phyloP scores from a whole-genome alignment of 2,329 filamentous ascomycete genomes.

The Raffaelea arxii region DNA sequence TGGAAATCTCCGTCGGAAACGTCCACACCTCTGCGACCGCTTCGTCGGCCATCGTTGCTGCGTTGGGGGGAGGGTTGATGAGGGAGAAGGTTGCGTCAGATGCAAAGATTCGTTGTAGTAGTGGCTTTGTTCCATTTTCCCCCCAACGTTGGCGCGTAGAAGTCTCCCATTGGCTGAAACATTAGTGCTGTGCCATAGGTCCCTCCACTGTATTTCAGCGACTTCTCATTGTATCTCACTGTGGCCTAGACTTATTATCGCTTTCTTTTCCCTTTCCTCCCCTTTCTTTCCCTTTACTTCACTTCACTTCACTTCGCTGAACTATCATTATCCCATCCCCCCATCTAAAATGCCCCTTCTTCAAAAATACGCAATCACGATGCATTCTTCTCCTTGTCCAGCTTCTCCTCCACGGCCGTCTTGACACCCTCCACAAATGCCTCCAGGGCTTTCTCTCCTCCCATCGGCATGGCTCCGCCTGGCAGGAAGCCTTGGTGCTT shows the following conservation, averaged over 20 bases:
- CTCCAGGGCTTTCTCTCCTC: constrained; percentile 80
- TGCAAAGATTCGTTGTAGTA: too few relatives aligned
- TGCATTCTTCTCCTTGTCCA: constrained; percentile 10
- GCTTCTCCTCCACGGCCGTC: constrained; percentile 58
- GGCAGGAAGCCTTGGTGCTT: constrained; percentile 75
- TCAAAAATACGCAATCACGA: too few relatives aligned
- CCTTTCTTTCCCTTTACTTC: neutral
- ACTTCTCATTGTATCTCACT: too few relatives aligned
- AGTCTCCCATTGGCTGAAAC: too few relatives aligned
- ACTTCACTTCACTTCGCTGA: too few relatives aligned
- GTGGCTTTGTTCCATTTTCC: too few relatives aligned
- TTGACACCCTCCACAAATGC: constrained; percentile 86
- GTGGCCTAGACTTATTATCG: neutral
- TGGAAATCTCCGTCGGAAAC: constrained; percentile 51
- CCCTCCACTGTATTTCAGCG: too few relatives aligned
- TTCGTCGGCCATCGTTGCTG: constrained; percentile 8
- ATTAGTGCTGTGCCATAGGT: too few relatives aligned
- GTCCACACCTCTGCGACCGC: constrained; percentile 22
- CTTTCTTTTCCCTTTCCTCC: neutral
- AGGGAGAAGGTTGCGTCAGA: too few relatives aligned
- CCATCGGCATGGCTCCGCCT: constrained; percentile 69
- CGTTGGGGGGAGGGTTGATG: too few relatives aligned
- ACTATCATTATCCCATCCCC: too few relatives aligned
- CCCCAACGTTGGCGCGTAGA: too few relatives aligned
- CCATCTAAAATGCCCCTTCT: constrained; percentile 5